Conservation (phyloP, 2,329 filamentous ascomycete species). For the Cercospora zeae-maydis region DNA sequence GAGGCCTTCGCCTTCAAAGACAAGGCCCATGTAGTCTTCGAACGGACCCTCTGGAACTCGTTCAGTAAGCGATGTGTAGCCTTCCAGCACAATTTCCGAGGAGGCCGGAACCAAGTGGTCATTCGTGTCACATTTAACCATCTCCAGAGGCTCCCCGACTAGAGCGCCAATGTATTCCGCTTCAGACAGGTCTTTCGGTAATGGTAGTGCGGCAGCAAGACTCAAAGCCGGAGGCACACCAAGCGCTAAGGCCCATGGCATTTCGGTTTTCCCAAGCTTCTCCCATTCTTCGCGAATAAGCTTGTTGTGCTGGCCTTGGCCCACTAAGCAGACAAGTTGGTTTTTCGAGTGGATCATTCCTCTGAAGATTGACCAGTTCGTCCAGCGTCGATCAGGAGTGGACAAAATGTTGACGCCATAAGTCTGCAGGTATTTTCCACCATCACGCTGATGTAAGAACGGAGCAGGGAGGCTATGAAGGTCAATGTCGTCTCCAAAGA, state of each 20-base stretch:
- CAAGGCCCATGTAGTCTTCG: neutral
- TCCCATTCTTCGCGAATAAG: conserved; percentile 48
- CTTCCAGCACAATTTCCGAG: conserved; percentile 52
- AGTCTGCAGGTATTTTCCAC: conserved; percentile 52
- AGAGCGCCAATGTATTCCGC: conserved; percentile 50
- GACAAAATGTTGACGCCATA: conserved; percentile 50
- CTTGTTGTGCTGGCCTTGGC: conserved; percentile 47
- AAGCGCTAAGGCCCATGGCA: conserved; percentile 48
- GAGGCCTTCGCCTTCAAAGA: conserved; percentile 44
- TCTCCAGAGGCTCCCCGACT: conserved; percentile 44
- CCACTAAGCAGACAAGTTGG: conserved; percentile 43
- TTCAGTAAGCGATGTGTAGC: conserved; percentile 40
- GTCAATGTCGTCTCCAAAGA: conserved; percentile 43
- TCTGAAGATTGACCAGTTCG: conserved; percentile 47
- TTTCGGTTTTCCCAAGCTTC: conserved; percentile 43
- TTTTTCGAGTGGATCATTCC: conserved; percentile 49
- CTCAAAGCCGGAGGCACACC: conserved; percentile 49
- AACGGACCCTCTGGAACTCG: conserved; percentile 6
- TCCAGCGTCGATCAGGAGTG: conserved; percentile 47
- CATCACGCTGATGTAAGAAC: conserved; percentile 45
- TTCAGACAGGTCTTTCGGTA: conserved; percentile 50
- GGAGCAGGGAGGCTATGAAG: conserved; percentile 39
- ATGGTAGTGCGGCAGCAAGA: conserved; percentile 39
- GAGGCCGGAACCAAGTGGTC: conserved; percentile 49
- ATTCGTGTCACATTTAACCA: conserved; percentile 54